phyloP scores from a whole-genome alignment of 2,329 filamentous ascomycete genomes.

The Coleophoma crateriformis region DNA sequence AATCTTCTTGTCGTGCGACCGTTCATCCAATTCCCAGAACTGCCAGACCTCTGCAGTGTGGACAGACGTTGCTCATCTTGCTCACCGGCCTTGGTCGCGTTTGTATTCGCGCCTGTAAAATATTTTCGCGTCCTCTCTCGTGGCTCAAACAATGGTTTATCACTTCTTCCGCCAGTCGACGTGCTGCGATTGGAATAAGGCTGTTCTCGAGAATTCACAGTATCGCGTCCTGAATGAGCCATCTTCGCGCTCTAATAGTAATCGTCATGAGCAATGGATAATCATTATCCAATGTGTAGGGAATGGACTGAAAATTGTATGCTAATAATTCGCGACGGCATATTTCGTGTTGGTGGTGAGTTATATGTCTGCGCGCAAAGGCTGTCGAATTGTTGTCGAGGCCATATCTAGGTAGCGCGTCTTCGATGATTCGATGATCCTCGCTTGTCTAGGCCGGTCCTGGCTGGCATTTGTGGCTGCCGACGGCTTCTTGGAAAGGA shows the following conservation, averaged over 20 bases:
- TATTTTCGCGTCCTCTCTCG: background rate
- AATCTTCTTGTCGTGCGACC: conserved; percentile 1
- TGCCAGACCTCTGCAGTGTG: background rate
- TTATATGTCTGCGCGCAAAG: background rate
- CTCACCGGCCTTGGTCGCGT: background rate
- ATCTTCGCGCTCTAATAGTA: conserved; percentile 1
- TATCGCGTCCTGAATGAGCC: conserved; percentile 1
- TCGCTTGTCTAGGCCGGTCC: background rate
- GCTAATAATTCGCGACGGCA: background rate
- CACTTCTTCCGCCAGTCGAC: background rate
- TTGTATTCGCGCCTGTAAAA: background rate
- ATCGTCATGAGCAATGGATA: conserved; percentile 1
- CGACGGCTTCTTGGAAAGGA: too few relatives aligned
- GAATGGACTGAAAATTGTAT: background rate
- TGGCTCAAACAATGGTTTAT: background rate
- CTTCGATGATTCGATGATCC: background rate
- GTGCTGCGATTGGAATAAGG: background rate
- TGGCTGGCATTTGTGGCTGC: too few relatives aligned
- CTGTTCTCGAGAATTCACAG: background rate
- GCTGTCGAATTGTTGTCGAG: background rate
- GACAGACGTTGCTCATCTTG: background rate
- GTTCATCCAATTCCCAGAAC: conserved; percentile 5
- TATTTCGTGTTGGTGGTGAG: background rate
- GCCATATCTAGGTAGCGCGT: background rate
- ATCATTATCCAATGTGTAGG: background rate